Percentiles rank a stretch among this genome's conserved stretches.
These are phyloP conservation scores for Pythium biforme DNA, from an alignment of 352 stramenopile species.

Conservation along the genomic window DNA sequence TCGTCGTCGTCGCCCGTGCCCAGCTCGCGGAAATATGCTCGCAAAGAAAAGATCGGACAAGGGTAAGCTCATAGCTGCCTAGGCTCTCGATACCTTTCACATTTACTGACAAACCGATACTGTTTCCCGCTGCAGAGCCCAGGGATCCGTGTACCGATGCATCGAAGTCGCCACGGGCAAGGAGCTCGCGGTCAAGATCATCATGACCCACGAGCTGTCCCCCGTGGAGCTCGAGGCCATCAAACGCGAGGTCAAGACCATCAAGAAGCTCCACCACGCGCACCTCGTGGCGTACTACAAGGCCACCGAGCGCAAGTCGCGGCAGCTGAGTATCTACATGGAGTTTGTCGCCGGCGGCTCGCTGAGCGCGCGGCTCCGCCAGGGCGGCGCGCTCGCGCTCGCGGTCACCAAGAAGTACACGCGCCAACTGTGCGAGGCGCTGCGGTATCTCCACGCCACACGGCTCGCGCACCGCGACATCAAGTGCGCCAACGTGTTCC, in stretches of 20 bases:
- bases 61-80: conserved; percentile 45
- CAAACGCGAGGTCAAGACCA: conserved; percentile 64
- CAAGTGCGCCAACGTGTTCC: conserved; percentile 86
- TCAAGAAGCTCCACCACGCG: conserved; percentile 57
- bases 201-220: conserved; percentile 58
- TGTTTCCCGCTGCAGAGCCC: conserved; percentile 28
- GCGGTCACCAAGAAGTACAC: conserved; percentile 58
- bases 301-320: conserved; percentile 56
- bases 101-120: conserved; percentile 3
- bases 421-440: conserved; percentile 74
- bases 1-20: conserved; percentile 23
- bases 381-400: conserved; percentile 45
- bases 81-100: background rate
- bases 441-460: conserved; percentile 86
- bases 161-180: conserved; percentile 48
- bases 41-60: conserved; percentile 82
- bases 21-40: conserved; percentile 34
- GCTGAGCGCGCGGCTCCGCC: conserved; percentile 57
- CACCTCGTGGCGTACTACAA: conserved; percentile 69
- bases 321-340: conserved; percentile 79
- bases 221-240: conserved; percentile 49
- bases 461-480: conserved; percentile 89
- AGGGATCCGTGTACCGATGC: conserved; percentile 74
- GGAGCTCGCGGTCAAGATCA: conserved; percentile 69
- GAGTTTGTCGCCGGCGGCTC: conserved; percentile 86